These are phyloP conservation scores for Trametes polyzona DNA, from an alignment of 1,284 basidiomycete genomes.

Conservation along the genomic window DNA sequence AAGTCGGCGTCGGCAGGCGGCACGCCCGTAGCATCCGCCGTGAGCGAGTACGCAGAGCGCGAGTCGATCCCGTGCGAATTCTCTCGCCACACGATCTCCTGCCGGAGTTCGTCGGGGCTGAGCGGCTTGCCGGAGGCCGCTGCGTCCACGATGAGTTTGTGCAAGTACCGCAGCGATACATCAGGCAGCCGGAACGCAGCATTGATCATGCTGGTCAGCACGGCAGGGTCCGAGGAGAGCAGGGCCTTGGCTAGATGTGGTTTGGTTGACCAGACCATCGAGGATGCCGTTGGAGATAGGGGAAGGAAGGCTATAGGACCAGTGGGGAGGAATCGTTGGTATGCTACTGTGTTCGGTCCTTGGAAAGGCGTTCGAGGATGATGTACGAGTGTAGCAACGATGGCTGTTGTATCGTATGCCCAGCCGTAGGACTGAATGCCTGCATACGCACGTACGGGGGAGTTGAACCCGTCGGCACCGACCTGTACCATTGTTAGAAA, in stretches of 20 bases:
- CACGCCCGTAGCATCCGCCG: conserved; percentile 49
- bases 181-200: conserved; percentile 91
- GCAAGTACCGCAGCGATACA: conserved; percentile 71
- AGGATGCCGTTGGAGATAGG: conserved; percentile 76
- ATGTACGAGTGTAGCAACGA: conserved; percentile 89
- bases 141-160: conserved; percentile 63
- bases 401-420: conserved; percentile 88
- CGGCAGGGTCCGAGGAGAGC: conserved; percentile 65
- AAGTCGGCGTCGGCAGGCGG: conserved; percentile 64
- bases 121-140: conserved; percentile 48
- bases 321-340: conserved; percentile 94
- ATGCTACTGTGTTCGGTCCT: conserved; percentile 80
- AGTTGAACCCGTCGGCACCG: conserved; percentile 95
- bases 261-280: conserved; percentile 94
- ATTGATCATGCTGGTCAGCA: conserved; percentile 83
- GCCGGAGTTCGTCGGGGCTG: conserved; percentile 48
- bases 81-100: conserved; percentile 74
- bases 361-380: conserved; percentile 59
- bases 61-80: conserved; percentile 63
- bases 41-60: conserved; percentile 65
- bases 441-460: conserved; percentile 89
- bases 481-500: conserved; percentile 52
- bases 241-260: conserved; percentile 79
- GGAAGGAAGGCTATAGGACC: conserved; percentile 96
- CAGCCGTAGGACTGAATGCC: conserved; percentile 91